Base-by-base conservation (phyloP, 1,284 basidiomycete genomes). In the Chalciporus piperatoides region DNA sequence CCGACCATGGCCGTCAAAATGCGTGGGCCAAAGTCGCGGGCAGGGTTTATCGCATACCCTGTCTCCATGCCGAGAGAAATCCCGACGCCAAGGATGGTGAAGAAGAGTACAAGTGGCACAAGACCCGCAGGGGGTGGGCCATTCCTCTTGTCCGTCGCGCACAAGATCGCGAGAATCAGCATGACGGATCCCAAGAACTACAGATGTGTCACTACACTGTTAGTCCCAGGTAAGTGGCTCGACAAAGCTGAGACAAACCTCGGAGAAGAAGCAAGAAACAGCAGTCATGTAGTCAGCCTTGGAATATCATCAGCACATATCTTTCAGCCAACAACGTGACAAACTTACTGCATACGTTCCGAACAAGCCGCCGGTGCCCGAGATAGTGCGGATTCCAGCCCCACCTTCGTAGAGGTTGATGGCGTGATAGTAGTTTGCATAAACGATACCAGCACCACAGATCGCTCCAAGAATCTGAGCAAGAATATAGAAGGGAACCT, bases 391-490 rank as follows among this genome's bases (percentile, higher is more conserved):
- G 19, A 82, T 67, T 12, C 70, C 68, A 1, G 64, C 52, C 3
- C 80, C 81, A 24, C 86, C 86, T 64, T 91, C 86, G 54, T 79
- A 77, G 41, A 83, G 63, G 59, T 83, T 76, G 59, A 93, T 86
- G 32, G 85, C 84, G 62, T 87, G 80, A 59, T 80, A 79, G 61
- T 91, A 92, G 65, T 87, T 86, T 5, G 76, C 84, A 59, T 92
- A 92, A 17, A 87, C 71, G 19, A 90, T 62, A 1, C 80, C 78
- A 14, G 82, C 80, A 14, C 85, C 90, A 40, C 79, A 72, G 14
- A 89, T 64, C 2, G 73, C 89, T 30, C 90, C 91, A 23, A 91
- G 63, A 8, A 86, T 55, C 65, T 93, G 90, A 0, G 86, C 79
- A 33, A 81, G 59, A 44, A 90, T 78, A 62, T 86, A 93, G 56